Conservation (phyloP, 1,284 basidiomycete genomes). For the Apiotrichum gracile region DNA sequence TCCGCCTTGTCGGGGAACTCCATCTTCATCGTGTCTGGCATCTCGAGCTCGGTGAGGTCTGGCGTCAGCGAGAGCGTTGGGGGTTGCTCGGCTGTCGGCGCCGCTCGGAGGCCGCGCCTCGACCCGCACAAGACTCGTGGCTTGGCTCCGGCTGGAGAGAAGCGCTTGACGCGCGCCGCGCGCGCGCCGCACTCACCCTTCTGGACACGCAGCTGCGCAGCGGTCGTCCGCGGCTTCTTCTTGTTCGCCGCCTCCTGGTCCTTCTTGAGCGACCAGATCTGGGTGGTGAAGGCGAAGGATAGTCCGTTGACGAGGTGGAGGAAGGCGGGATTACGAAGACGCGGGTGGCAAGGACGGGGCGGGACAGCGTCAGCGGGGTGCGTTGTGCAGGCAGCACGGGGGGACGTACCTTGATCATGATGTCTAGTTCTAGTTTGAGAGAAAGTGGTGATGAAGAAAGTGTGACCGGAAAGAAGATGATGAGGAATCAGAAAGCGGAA, state of each 20-base stretch:
- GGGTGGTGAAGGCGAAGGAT: not conserved
- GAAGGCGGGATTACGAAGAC: not conserved
- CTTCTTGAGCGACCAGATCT: conserved; percentile 99
- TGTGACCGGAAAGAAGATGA: not conserved
- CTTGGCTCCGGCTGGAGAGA: not conserved
- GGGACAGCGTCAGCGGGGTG: conserved; percentile 1
- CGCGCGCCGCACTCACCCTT: conserved; percentile 71
- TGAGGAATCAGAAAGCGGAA: not conserved
- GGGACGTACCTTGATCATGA: conserved; percentile 52
- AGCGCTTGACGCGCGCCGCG: no score
- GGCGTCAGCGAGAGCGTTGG: not conserved
- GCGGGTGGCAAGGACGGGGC: no score
- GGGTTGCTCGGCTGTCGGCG: no score
- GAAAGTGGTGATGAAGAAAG: not conserved
- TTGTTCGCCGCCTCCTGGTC: conserved; percentile 81
- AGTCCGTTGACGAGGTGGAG: not conserved
- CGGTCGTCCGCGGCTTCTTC: conserved; percentile 94
- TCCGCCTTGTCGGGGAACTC: conserved; percentile 84
- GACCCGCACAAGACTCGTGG: no score
- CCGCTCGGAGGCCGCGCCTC: no score
- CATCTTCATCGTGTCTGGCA: conserved; percentile 94
- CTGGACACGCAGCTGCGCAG: conserved; percentile 95
- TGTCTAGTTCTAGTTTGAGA: conserved; percentile 1
- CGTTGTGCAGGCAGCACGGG: not conserved
- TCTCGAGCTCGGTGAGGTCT: conserved; percentile 96